Conservation (phyloP, 2,329 filamentous ascomycete species). For the Mollisia scopiformis region DNA sequence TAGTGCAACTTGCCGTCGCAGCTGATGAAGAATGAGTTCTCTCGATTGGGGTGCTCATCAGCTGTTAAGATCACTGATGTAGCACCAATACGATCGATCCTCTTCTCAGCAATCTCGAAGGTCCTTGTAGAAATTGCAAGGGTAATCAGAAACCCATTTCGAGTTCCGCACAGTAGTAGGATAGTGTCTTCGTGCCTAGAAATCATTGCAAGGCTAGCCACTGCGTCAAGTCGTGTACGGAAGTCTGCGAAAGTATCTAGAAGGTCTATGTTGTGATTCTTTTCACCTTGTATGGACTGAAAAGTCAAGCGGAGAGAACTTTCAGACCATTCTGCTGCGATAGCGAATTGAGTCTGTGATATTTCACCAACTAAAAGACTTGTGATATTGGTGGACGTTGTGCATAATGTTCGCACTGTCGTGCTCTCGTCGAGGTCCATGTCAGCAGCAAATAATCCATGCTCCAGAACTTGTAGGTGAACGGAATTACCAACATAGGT, state of each 20-base stretch:
- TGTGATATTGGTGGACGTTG: conserved; percentile 21
- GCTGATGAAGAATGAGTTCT: conserved; percentile 45
- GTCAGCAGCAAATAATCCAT: background rate
- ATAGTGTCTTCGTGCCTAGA: conserved; percentile 11
- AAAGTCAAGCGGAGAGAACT: conserved; percentile 24
- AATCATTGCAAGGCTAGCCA: conserved; percentile 31
- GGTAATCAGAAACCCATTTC: conserved; percentile 32
- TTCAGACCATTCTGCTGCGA: conserved; percentile 25
- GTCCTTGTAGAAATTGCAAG: conserved; percentile 21
- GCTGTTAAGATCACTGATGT: conserved; percentile 29
- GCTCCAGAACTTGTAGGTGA: conserved; percentile 25
- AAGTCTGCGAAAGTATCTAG: conserved; percentile 1
- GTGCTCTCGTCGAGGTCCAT: conserved; percentile 16
- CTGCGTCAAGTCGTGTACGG: conserved; percentile 20
- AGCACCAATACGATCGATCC: conserved; percentile 30
- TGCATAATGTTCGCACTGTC: conserved; percentile 20
- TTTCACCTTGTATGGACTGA: conserved; percentile 14
- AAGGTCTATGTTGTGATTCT: conserved; percentile 14
- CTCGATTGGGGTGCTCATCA: conserved; percentile 22
- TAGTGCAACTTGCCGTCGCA: conserved; percentile 50
- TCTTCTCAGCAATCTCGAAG: conserved; percentile 16
- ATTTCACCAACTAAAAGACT: conserved; percentile 22
- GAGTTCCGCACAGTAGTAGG: conserved; percentile 33
- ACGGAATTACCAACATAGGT: conserved; percentile 17
- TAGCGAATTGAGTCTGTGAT: conserved; percentile 10